Evolutionary conservation across 768 basidiomycete genomes (phyloP), one percentile per base, ranked within the genome.

Genomic region (Phlebiopsis gigantea): DNA sequence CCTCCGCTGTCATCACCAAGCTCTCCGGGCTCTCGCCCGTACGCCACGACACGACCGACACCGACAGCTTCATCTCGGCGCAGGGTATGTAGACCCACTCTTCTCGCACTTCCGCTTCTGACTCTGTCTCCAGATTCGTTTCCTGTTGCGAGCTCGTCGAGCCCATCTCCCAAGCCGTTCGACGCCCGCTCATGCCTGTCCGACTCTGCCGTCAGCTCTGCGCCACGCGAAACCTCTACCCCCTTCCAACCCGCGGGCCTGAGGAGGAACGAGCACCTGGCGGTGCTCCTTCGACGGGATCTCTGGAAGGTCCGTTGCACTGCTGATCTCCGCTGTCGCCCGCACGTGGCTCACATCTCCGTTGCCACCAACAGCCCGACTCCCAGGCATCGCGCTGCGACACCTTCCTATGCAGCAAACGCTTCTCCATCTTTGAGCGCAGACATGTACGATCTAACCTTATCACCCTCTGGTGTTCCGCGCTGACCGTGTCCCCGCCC

Each of bases 371-470:
- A 51, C 63, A 87, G 83, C 79, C 85, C 51, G 89, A 91, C 69
- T 72, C 76, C 4, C 69, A 79, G 14, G 81, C 89, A 3, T 60
- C 77, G 12, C 66, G 71, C 48, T 92, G 89, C 74, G 88, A 91
- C 73, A 88, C 81, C 66, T 85, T 88, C 60, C 79, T 80, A 65
- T 92, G 89, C 71, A 77, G 77, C 55, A 74, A 78, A 60, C 69
- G 69, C 50, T 91, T 91, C 68, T 79, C 82, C 57, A 67, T 91
- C 58, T 78, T 85, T 44, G 85, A 88, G 61, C 86, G 89, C 60
- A 82, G 83, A 72, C 89, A 92, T 66, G 86, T 88, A 66, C 64
- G 85, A 46, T 49, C 46, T 19, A 19, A n/a, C 7, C 29, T 9
- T 59, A 46, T 30, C 30, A n/a, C 55, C 53, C 34, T 42, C 28